Evolutionary conservation across 2,329 filamentous ascomycete species (phyloP), one percentile per base, ranked within the genome.

Genomic region (Alternaria consortialis): DNA sequence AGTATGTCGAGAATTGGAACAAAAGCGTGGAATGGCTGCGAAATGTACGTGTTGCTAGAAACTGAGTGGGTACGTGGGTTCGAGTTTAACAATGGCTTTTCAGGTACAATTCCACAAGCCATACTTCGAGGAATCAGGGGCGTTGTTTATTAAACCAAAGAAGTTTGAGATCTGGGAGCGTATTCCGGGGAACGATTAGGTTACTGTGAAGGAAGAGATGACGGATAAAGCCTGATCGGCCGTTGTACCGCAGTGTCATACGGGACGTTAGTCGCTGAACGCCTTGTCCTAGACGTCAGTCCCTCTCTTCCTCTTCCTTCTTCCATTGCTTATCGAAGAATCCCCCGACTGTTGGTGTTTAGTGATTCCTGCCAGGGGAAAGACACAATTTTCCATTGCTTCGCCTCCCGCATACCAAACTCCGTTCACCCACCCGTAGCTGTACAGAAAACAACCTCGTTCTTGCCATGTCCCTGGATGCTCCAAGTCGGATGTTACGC

Each of bases 371-470:
- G 53, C 36, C 5, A 58, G 27, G 12, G 58, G 61, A 20, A 66
- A 64, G 8, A 52, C 32, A 36, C 51, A 63, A 9, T 15, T 56
- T 20, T 27, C 23, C 58, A 62, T 64, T 36, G 32, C n/a, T 47
- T 58, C 43, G 7, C 55, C 51, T 39, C 31, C 9, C 7, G 32
- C 39, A 42, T 57, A 27, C 60, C 65, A 69, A 8, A 69, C 57
- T 5, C 67, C 65, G 39, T 69, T 68, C 25, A 68, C 53, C 65
- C 67, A 69, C 4, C 57, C 58, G 55, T 42, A 43, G n/a, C 40
- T 65, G 17, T 20, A 48, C 52, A 67, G 23, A 1, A 29, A 37
- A 7, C 23, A 40, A 51, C 23, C 15, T 9, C 20, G 25, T 27
- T n/a, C 17, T 2, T 43, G 12, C 27, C n/a, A 25, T 20, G 43